Evolutionary conservation across 2,329 filamentous ascomycete species (phyloP).

Genomic region (Diaporthe sp.): DNA sequence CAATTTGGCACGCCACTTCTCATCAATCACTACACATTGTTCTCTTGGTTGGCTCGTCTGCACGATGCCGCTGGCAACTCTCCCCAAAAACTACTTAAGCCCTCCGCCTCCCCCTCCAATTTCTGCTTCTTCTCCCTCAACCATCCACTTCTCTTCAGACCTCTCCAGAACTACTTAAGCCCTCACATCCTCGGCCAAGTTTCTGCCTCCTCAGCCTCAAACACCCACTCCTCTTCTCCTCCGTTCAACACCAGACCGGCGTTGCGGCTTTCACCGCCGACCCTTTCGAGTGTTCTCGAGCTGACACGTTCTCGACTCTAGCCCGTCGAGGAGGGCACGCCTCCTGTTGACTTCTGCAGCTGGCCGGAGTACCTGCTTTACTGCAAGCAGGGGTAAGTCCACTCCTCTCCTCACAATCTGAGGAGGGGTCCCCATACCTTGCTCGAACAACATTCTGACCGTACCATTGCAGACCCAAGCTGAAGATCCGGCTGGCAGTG

Average conservation of each 20-base stretch:
- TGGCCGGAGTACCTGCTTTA: slow-evolving; percentile 21
- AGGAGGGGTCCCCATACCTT: background rate
- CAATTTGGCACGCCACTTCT: background rate
- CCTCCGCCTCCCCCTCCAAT: background rate
- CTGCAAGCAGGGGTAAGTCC: slow-evolving; percentile 28
- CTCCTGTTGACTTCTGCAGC: background rate
- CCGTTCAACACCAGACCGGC: background rate
- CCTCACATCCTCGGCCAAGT: background rate
- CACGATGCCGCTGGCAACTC: background rate
- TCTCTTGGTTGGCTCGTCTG: background rate
- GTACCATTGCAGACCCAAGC: background rate
- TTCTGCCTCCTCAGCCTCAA: background rate
- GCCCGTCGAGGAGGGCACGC: slow-evolving; percentile 3
- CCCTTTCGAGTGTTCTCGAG: background rate
- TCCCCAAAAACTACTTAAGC: background rate
- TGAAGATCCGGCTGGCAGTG: slow-evolving; percentile 16
- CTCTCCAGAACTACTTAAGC: background rate
- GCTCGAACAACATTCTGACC: background rate
- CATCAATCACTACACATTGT: background rate
- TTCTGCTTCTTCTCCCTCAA: background rate
- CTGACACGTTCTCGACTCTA: slow-evolving; percentile 6
- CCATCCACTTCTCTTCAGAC: background rate
- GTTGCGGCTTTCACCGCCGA: background rate
- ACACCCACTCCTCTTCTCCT: background rate
- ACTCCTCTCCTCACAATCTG: background rate